A percentile compares a stretch with the other conserved stretches of the same genome.
These are phyloP conservation scores for Tetrastigma voinierianum DNA, from an alignment of 164 flowering plant genomes.

Conservation along the genomic window DNA sequence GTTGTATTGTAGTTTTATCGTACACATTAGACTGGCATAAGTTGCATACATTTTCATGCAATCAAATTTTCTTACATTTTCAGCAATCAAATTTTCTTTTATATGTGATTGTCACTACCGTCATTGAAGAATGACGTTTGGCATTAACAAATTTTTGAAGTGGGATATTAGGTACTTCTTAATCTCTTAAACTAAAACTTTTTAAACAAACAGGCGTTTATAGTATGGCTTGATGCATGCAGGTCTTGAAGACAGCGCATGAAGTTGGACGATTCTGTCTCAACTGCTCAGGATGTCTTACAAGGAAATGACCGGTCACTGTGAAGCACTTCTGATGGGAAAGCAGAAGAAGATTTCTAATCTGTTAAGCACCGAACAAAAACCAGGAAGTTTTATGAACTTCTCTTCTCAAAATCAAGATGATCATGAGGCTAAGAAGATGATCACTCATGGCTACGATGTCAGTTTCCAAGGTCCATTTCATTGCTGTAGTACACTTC, in stretches of 20 bases:
- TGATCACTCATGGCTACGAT: slow-evolving; percentile 15
- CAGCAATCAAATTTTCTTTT: no score
- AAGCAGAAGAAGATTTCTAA: slow-evolving; percentile 84
- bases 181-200: no score
- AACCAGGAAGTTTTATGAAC: slow-evolving; percentile 34
- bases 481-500: slow-evolving; percentile 3
- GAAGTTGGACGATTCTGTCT: slow-evolving; percentile 78
- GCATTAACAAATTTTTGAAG: no score
- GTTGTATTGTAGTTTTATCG: no score
- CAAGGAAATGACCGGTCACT: slow-evolving; percentile 79
- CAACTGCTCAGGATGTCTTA: slow-evolving; percentile 67
- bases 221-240: neutral
- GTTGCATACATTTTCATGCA: no score
- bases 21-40: no score
- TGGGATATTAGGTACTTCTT: no score
- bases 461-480: slow-evolving; percentile 11
- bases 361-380: slow-evolving; percentile 53
- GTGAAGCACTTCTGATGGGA: slow-evolving; percentile 80
- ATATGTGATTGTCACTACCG: no score
- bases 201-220: no score
- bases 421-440: slow-evolving; percentile 19
- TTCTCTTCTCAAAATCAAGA: slow-evolving; percentile 18
- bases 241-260: slow-evolving; percentile 80
- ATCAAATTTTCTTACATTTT: no score
- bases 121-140: no score